A percentile compares a stretch with the other conserved stretches of the same genome.
Evolutionary conservation across 768 basidiomycete species (phyloP).

Genomic region (Punctularia strigosozonata): DNA sequence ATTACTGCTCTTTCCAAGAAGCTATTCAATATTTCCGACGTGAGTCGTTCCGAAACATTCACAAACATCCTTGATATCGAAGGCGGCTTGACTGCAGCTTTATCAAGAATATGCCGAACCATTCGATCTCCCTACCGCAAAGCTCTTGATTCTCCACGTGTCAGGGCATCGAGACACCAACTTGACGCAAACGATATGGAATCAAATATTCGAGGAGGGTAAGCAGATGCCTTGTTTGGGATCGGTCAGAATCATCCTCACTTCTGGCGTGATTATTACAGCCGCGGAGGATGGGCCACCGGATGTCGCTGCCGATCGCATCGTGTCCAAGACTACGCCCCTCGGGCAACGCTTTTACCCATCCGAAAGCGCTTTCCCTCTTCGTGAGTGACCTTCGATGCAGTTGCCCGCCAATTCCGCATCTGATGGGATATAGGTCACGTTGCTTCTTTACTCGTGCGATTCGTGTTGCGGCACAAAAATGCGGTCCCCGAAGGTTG

Average conservation of each 20-base stretch:
- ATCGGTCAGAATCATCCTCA: constrained; percentile 1
- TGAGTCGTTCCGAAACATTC: too few species aligned
- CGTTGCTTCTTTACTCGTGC: constrained; percentile 63
- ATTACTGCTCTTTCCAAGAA: constrained; percentile 45
- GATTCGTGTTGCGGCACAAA: constrained; percentile 54
- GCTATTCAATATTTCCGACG: constrained; percentile 78
- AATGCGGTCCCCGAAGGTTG: constrained; percentile 60
- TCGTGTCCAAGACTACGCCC: constrained; percentile 52
- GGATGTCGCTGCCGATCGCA: constrained; percentile 43
- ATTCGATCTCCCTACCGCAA: constrained; percentile 72
- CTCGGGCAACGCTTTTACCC: constrained; percentile 84
- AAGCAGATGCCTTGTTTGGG: constrained; percentile 13
- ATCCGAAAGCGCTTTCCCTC: constrained; percentile 81
- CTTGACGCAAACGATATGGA: constrained; percentile 80
- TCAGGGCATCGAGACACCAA: constrained; percentile 86
- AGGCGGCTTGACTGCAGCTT: constrained; percentile 39
- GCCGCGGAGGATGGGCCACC: constrained; percentile 46
- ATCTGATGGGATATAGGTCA: constrained; percentile 29
- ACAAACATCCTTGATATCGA: too few species aligned
- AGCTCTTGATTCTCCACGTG: constrained; percentile 84
- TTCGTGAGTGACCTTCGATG: constrained; percentile 44
- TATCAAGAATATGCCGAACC: constrained; percentile 83
- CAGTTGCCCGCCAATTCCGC: background rate
- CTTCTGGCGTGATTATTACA: constrained; percentile 15
- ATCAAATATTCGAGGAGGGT: constrained; percentile 76